A percentile compares a stretch with the other conserved stretches of the same genome.
Evolutionary conservation across 176 grass and related monocot genomes (phyloP).

Genomic region (Melocanna baccifera): DNA sequence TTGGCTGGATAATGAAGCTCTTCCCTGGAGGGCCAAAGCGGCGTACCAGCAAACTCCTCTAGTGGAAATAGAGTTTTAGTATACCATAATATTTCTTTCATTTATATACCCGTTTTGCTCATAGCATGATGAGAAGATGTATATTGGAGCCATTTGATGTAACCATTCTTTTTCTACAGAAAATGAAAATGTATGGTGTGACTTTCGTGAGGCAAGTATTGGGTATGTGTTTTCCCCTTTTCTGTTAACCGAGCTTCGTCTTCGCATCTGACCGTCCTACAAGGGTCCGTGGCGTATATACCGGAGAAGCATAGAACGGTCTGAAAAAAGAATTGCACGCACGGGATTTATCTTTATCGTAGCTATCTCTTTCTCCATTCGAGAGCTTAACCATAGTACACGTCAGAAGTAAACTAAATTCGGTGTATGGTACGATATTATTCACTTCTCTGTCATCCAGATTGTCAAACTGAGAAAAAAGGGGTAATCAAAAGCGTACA

Average conservation of each 20-base stretch:
- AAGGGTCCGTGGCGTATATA: background rate
- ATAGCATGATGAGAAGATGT: constrained; percentile 54
- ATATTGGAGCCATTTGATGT: constrained; percentile 52
- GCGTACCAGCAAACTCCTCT: constrained; percentile 93
- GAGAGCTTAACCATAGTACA: background rate
- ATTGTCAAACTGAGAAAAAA: background rate
- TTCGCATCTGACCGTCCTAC: background rate
- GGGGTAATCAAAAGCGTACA: background rate
- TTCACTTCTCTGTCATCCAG: background rate
- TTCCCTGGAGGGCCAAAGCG: constrained; percentile 94
- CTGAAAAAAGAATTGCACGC: background rate
- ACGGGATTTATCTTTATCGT: background rate
- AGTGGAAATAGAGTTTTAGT: constrained; percentile 42
- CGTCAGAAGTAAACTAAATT: background rate
- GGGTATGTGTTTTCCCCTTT: background rate
- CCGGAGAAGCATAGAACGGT: background rate
- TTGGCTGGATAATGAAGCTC: constrained; percentile 99
- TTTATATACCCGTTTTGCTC: constrained; percentile 35
- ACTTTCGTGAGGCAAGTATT: constrained; percentile 22
- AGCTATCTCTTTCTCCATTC: background rate
- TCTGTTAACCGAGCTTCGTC: background rate
- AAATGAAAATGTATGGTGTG: constrained; percentile 36
- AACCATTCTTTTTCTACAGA: constrained; percentile 61
- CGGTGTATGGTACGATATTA: background rate
- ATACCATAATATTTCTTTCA: constrained; percentile 40